These are phyloP conservation scores for Diaporthe sp. DNA, from an alignment of 2,329 filamentous ascomycete genomes.

Conservation along the genomic window DNA sequence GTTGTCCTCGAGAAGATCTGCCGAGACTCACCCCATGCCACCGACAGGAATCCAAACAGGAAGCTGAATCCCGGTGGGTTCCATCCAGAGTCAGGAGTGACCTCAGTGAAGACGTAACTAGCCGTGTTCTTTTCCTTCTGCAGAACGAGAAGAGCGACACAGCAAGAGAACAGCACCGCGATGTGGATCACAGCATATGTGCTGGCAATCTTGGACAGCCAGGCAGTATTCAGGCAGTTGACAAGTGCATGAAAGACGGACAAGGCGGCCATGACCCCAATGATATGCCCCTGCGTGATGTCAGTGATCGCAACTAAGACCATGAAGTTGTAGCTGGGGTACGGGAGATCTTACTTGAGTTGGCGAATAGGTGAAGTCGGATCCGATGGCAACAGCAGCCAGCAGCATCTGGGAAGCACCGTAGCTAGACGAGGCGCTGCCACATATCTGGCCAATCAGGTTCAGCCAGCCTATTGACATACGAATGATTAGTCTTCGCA, in stretches of 20 bases:
- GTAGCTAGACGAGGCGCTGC: constrained; percentile 68
- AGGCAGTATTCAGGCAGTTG: constrained; percentile 67
- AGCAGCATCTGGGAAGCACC: constrained; percentile 67
- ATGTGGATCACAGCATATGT: constrained; percentile 69
- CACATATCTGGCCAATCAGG: constrained; percentile 63
- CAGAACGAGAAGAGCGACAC: constrained; percentile 63
- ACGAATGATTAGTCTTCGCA: constrained; percentile 8
- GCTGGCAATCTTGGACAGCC: constrained; percentile 70
- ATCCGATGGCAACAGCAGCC: constrained; percentile 64
- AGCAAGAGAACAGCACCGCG: constrained; percentile 62
- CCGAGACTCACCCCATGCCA: constrained; percentile 60
- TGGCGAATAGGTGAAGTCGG: constrained; percentile 60
- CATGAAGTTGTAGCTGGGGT: neutral
- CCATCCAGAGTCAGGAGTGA: constrained; percentile 65
- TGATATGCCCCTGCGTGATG: constrained; percentile 52
- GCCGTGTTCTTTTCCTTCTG: constrained; percentile 64
- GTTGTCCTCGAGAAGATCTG: no score
- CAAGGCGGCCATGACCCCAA: constrained; percentile 67
- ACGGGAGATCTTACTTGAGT: constrained; percentile 45
- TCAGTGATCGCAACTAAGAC: neutral
- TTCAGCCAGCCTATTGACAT: constrained; percentile 59
- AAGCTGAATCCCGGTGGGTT: constrained; percentile 65
- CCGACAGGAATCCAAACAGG: constrained; percentile 68
- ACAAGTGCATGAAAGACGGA: constrained; percentile 63
- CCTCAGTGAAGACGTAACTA: constrained; percentile 66